phyloP scores from a whole-genome alignment of 2,329 filamentous ascomycete species.

The Pseudogymnoascus sp. region DNA sequence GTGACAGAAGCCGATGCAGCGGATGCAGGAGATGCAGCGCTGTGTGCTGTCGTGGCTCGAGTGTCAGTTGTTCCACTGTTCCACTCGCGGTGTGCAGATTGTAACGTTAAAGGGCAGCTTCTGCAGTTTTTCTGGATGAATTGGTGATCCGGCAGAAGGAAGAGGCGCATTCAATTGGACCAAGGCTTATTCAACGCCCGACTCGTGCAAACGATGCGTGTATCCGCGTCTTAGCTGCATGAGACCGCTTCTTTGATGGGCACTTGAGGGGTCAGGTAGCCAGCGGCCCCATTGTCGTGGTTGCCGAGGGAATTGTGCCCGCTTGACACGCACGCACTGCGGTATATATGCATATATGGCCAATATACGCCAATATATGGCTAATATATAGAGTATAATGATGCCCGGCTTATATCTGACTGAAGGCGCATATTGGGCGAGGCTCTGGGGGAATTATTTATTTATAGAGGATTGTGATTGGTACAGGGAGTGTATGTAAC shows the following conservation, averaged over 20 bases:
- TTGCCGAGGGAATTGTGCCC: constrained; percentile 1
- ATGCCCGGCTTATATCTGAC: not conserved
- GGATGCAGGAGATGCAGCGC: not conserved
- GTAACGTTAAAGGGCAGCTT: constrained; percentile 3
- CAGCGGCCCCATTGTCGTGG: not conserved
- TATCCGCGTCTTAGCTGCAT: constrained; percentile 2
- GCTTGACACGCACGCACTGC: not conserved
- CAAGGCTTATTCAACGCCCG: constrained; percentile 1
- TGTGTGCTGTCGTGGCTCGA: constrained; percentile 27
- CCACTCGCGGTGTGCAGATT: constrained; percentile 5
- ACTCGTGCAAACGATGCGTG: not conserved
- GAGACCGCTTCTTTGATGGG: constrained; percentile 1
- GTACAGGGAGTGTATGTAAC: not conserved
- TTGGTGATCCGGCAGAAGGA: not conserved
- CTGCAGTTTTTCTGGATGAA: constrained; percentile 6
- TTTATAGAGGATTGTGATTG: not conserved
- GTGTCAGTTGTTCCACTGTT: constrained; percentile 17
- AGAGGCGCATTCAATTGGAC: not conserved
- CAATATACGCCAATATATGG: not conserved
- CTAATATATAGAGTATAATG: not conserved
- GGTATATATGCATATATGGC: not conserved
- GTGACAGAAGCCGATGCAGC: not conserved
- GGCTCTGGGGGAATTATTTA: not conserved
- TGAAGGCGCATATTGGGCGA: not conserved
- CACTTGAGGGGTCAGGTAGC: constrained; percentile 1